A percentile compares a stretch with the other conserved stretches of the same genome.
Evolutionary conservation across 2,329 filamentous ascomycete species (phyloP).

Genomic region (Gliomastix tumulicola): DNA sequence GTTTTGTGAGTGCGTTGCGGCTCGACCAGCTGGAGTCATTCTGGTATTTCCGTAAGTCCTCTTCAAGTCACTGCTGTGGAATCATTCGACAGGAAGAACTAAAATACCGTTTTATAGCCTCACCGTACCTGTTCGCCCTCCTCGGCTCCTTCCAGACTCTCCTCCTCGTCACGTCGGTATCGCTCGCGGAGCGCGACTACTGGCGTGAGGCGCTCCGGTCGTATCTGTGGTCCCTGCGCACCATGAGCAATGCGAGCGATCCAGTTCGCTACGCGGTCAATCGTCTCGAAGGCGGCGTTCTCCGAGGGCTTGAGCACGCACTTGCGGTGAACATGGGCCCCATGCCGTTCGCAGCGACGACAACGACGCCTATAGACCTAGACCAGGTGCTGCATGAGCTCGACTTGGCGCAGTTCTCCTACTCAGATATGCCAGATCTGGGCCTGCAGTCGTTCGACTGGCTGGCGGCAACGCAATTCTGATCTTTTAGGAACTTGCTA

Average conservation of each 20-base stretch:
- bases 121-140: slow-evolving; percentile 29
- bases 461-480: too few relatives aligned
- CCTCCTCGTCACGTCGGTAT: slow-evolving; percentile 23
- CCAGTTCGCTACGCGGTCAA: slow-evolving; percentile 28
- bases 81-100: too few relatives aligned
- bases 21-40: slow-evolving; percentile 31
- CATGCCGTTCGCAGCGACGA: slow-evolving; percentile 20
- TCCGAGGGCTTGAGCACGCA: slow-evolving; percentile 26
- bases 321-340: slow-evolving; percentile 24
- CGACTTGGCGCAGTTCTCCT: too few relatives aligned
- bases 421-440: too few relatives aligned
- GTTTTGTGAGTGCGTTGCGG: slow-evolving; percentile 21
- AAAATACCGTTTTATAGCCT: slow-evolving; percentile 27
- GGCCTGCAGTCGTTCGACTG: too few relatives aligned
- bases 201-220: slow-evolving; percentile 24
- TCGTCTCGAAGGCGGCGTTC: slow-evolving; percentile 25
- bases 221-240: slow-evolving; percentile 24
- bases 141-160: slow-evolving; percentile 30
- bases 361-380: too few relatives aligned
- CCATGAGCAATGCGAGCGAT: slow-evolving; percentile 25
- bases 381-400: too few relatives aligned
- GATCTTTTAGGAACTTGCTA: too few relatives aligned
- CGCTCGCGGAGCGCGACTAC: slow-evolving; percentile 19
- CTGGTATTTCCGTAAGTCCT: slow-evolving; percentile 32
- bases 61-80: too few relatives aligned